phyloP scores from a whole-genome alignment of 1,284 basidiomycete species.

The Cystobasidium sp. region DNA sequence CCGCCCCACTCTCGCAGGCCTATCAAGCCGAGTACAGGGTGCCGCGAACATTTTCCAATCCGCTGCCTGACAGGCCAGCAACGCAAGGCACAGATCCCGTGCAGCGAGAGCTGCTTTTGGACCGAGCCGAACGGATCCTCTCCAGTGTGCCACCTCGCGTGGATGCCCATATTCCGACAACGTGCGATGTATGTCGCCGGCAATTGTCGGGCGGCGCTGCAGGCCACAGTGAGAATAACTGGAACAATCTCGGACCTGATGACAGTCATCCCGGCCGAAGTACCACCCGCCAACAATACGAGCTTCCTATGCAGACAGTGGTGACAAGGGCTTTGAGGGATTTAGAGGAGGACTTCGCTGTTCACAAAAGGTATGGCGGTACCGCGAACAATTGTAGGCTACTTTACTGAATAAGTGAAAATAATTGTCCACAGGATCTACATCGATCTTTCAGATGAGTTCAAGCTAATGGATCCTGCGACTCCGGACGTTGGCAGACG shows the following conservation, averaged over 20 bases:
- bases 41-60: conserved; percentile 1
- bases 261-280: conserved; percentile 11
- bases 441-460: conserved; percentile 82
- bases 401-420: too few relatives aligned
- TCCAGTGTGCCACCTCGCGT: conserved; percentile 30
- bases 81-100: not conserved
- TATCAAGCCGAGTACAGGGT: conserved; percentile 18
- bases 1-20: conserved; percentile 1
- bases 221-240: not conserved
- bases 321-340: conserved; percentile 43
- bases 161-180: conserved; percentile 5
- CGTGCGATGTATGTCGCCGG: conserved; percentile 17
- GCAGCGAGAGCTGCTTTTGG: conserved; percentile 25
- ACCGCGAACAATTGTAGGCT: too few relatives aligned
- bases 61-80: not conserved
- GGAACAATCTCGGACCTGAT: not conserved
- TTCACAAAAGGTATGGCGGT: conserved; percentile 62
- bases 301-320: conserved; percentile 44
- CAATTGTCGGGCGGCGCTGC: not conserved
- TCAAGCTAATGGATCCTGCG: conserved; percentile 80
- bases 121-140: conserved; percentile 42
- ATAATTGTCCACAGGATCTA: conserved; percentile 68
- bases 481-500: conserved; percentile 73
- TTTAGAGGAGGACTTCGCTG: conserved; percentile 48
- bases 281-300: not conserved